Evolutionary conservation across 2,329 filamentous ascomycete species (phyloP), one percentile per base, ranked within the genome.

Genomic region (Volutella citrinella): DNA sequence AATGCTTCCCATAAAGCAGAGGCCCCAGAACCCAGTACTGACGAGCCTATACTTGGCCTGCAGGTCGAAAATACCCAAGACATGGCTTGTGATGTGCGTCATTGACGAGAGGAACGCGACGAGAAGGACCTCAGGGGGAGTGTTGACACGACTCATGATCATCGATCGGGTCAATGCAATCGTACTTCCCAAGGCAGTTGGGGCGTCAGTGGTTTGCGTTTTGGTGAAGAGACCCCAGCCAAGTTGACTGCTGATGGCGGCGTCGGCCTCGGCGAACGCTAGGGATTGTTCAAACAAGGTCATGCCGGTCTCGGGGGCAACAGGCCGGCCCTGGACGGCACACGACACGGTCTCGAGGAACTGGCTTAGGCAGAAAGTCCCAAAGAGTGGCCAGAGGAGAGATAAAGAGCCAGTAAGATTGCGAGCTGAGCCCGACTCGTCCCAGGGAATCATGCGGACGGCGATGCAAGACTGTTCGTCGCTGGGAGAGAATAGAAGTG

Each of bases 201-300:
- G 18, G 4, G 45, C 36, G 29, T 52, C 60, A 3, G 64, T 51
- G 16, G 63, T 52, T 18, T 67, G 63, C 10, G 65, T 61, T 27
- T 73, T 69, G 34, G 74, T 56, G 45, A 86, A 83, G 1, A 79
- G 51, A 0, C 82, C 80, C 60, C 89, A 78, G 10, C 83, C 83
- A 11, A 95, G 75, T 31, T 89, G 85, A 46, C 82, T 86, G 49
- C 82, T 82, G 27, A 96, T 82, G 45, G 90, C 85, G 19, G 87
- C 84, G 59, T 98, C 93, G 8, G 91, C 91, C 61, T 98, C 93
- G 10, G 91, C 88, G 64, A 97, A 98, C 4, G 91, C 91, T 8
- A 98, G 71, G 0, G 90, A 96, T 55, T 96, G 90, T 58, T 98
- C 93, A 52, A 97, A 95, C 3, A 96, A 76, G 0, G 90, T 95